A percentile compares a stretch with the other conserved stretches of the same genome.
Evolutionary conservation across 2,329 filamentous ascomycete species (phyloP).

Genomic region (Neurospora crassa): DNA sequence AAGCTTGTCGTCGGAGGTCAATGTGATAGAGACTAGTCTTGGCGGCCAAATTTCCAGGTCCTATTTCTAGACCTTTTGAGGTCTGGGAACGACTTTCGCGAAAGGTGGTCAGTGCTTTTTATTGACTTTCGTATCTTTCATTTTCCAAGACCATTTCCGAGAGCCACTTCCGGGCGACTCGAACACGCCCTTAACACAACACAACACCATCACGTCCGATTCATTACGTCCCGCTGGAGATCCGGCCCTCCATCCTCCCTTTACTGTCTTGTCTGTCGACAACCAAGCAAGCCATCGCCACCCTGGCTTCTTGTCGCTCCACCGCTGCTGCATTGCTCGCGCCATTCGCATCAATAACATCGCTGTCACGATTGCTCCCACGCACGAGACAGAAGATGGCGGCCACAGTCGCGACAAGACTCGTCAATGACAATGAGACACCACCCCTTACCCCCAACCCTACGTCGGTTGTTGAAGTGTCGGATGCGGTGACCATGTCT

Average conservation of each 20-base stretch:
- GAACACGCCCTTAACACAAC: too few species aligned
- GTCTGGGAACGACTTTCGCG: too few species aligned
- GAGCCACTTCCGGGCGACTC: too few species aligned
- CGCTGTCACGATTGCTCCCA: conserved; percentile 1
- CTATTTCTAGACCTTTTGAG: too few species aligned
- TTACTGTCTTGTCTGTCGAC: background rate
- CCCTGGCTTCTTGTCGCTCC: background rate
- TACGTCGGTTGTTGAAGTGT: background rate
- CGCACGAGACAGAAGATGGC: conserved; percentile 6
- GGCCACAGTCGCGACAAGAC: conserved; percentile 2
- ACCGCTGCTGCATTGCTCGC: conserved; percentile 1
- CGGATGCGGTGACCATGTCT: background rate
- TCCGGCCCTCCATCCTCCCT: background rate
- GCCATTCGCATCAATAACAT: conserved; percentile 15
- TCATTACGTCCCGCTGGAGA: background rate
- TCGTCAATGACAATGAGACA: background rate
- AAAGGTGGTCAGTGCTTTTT: too few species aligned
- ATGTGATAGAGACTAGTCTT: too few species aligned
- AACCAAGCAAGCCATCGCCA: background rate
- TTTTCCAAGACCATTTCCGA: too few species aligned
- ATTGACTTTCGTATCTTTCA: too few species aligned
- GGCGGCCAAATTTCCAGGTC: too few species aligned
- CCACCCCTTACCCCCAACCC: background rate
- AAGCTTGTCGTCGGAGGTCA: too few species aligned
- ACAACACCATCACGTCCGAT: background rate